phyloP scores from a whole-genome alignment of 768 basidiomycete genomes.

The Mycena epipterygia region DNA sequence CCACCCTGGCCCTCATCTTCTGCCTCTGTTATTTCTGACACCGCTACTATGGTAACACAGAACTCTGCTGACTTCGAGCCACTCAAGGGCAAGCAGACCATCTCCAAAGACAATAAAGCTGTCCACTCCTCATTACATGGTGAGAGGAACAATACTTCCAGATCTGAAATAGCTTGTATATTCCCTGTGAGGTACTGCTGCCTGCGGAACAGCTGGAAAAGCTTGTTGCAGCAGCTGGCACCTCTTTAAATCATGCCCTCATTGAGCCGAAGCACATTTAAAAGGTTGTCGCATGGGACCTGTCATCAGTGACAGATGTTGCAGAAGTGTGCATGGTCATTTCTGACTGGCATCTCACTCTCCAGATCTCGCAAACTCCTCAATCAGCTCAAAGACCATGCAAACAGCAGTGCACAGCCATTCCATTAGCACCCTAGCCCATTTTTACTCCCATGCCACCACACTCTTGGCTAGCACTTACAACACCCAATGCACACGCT shows the following conservation, averaged over 20 bases:
- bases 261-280: conserved; percentile 5
- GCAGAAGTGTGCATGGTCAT: conserved; percentile 7
- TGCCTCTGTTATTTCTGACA: conserved; percentile 6
- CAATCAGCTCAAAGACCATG: background rate
- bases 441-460: no score
- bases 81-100: background rate
- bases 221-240: background rate
- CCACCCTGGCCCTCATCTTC: conserved; percentile 3
- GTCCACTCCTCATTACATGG: background rate
- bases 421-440: no score
- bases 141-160: conserved; percentile 6
- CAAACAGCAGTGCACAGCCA: no score
- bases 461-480: no score
- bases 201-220: conserved; percentile 11
- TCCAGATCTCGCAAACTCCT: background rate
- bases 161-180: conserved; percentile 14
- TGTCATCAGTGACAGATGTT: background rate
- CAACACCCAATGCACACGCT: no score
- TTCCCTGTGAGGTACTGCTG: conserved; percentile 5
- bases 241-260: background rate
- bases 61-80: conserved; percentile 18
- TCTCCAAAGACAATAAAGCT: conserved; percentile 11
- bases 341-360: conserved; percentile 7
- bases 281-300: background rate
- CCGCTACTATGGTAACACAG: background rate